Base-by-base conservation (phyloP, 176 grass and related monocot genomes). In the Zea luxurians region DNA sequence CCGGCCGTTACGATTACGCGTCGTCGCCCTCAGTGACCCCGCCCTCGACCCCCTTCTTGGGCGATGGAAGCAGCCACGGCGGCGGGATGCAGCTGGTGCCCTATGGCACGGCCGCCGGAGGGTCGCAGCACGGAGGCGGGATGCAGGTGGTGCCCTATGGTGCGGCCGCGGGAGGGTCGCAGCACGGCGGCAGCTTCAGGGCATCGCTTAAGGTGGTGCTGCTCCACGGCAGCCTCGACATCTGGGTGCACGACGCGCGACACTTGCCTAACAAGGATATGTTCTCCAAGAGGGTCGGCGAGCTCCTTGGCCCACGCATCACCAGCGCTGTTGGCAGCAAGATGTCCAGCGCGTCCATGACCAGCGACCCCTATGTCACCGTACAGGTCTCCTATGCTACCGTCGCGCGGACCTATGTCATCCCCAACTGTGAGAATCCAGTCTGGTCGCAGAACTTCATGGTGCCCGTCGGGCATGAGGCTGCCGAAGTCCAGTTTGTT, bases 311-410 rank as follows among this genome's bases (percentile, higher is more conserved):
- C 12, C 65, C 72, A 0, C 85, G 86, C 57, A 63, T 93, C 58
- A 84, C 69, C 67, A 7, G 85, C 55, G 53, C 81, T 2, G n/a
- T 93, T 0, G 78, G 75, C 42, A 40, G 76, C 53, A 93, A 93
- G 68, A 83, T 79, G 41, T 77, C 84, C 55, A 70, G 35, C 48
- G 64, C 71, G 9, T 47, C 63, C 17, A 86, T 93, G 27, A 97
- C 94, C 59, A 97, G 94, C 58, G 94, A 97, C 37, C 94, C 94
- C 8, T 97, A 93, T 2, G 91, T 97, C 27, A 89, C 86, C 38
- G 66, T 97, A 37, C 83, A 74, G 73, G 78, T 93, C 10, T 86
- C 79, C 2, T 71, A 64, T 1, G 94, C 89, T 18, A 86, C 87
- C 0, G 50, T 97, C 2, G 94, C 77, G 0, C 71, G 91, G 55